Conservation (phyloP, 2,329 filamentous ascomycete genomes). For the Dothiorella sarmentorum region DNA sequence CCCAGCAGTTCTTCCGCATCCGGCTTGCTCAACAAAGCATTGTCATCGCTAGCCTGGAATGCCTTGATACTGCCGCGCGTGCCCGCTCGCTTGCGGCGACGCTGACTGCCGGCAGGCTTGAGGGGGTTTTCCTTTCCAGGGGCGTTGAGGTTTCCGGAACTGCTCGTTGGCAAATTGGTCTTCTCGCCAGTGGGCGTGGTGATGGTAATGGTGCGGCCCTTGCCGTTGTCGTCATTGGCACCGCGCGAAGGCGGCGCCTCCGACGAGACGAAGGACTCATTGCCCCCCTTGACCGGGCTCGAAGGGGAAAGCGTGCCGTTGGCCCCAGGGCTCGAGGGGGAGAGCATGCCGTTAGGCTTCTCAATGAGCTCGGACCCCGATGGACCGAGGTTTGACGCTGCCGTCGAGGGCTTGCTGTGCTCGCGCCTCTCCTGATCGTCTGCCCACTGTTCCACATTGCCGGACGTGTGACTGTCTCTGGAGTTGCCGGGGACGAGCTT, state of each 20-base stretch:
- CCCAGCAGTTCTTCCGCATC: conserved; percentile 80
- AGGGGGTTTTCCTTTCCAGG: background rate
- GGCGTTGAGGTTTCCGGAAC: background rate
- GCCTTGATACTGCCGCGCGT: conserved; percentile 66
- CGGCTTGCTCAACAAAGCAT: conserved; percentile 59
- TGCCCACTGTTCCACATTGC: conserved; percentile 38
- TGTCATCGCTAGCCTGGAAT: conserved; percentile 65
- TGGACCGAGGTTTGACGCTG: background rate
- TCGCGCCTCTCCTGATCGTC: conserved; percentile 34
- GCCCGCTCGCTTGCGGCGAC: conserved; percentile 63
- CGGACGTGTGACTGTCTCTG: conserved; percentile 17
- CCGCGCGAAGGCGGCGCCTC: background rate
- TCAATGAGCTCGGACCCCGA: conserved; percentile 26
- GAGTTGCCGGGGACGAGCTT: conserved; percentile 1
- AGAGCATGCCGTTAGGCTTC: conserved; percentile 32
- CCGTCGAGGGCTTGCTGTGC: conserved; percentile 17
- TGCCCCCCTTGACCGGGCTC: conserved; percentile 20
- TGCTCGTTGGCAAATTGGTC: conserved; percentile 6
- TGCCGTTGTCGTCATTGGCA: conserved; percentile 15
- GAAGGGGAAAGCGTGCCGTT: conserved; percentile 28
- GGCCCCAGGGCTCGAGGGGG: conserved; percentile 24
- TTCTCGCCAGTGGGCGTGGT: conserved; percentile 25
- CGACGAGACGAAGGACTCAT: conserved; percentile 4
- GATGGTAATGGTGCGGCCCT: conserved; percentile 35
- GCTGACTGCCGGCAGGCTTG: conserved; percentile 46